Evolutionary conservation across 345 rosid species (phyloP).

Genomic region (Pseudoturritis turrita): DNA sequence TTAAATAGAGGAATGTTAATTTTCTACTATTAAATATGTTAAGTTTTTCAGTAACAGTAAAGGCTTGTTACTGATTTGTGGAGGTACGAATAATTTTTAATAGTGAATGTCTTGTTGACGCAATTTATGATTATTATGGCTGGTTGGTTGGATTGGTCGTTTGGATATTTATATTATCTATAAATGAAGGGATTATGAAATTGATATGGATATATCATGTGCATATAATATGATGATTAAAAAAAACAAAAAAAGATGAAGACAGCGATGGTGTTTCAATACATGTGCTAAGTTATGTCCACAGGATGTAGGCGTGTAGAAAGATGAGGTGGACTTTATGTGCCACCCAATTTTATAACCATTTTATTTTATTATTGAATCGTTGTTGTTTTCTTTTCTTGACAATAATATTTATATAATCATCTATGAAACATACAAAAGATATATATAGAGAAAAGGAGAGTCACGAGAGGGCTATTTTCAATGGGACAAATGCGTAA

Average conservation of each 20-base stretch:
- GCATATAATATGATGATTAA: neutral
- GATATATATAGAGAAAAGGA: neutral
- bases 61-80: conserved; percentile 30
- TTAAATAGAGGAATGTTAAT: conserved; percentile 22
- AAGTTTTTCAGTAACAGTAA: conserved; percentile 25
- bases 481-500: conserved; percentile 27
- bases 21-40: conserved; percentile 10
- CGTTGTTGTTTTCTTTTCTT: too few relatives aligned
- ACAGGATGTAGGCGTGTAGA: conserved; percentile 23
- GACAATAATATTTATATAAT: neutral
- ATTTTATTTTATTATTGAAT: too few relatives aligned
- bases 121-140: conserved; percentile 17
- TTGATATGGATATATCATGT: conserved; percentile 6
- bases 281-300: conserved; percentile 31
- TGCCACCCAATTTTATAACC: conserved; percentile 26
- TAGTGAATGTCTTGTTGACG: conserved; percentile 27
- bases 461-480: conserved; percentile 25
- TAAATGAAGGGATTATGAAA: neutral
- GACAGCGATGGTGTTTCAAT: conserved; percentile 24
- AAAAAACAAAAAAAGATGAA: conserved; percentile 12
- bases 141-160: neutral
- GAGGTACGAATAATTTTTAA: conserved; percentile 11
- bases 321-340: conserved; percentile 36
- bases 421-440: neutral
- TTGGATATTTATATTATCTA: neutral